phyloP scores from a whole-genome alignment of 2,329 filamentous ascomycete genomes.

The Cladosporium sp. region DNA sequence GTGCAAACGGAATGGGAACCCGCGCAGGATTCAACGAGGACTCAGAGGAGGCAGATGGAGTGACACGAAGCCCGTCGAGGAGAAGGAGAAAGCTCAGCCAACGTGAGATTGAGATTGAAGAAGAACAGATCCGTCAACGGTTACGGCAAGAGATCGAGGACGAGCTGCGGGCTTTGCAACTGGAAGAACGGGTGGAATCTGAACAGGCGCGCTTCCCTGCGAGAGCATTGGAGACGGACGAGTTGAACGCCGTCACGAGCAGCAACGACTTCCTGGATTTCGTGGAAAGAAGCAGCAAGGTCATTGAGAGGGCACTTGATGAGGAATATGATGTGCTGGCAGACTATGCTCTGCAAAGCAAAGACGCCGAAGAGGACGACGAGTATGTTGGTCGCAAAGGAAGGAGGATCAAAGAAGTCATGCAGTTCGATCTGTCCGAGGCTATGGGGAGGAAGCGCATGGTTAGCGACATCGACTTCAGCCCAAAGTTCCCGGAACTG shows the following conservation, averaged over 20 bases:
- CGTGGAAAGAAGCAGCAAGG: slow-evolving; percentile 91
- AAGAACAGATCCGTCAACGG: slow-evolving; percentile 84
- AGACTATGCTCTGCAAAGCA: slow-evolving; percentile 82
- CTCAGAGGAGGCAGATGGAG: slow-evolving; percentile 55
- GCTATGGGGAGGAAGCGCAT: slow-evolving; percentile 97
- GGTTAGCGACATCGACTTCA: slow-evolving; percentile 94
- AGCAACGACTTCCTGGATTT: slow-evolving; percentile 95
- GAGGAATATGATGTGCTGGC: slow-evolving; percentile 95
- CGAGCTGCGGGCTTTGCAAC: slow-evolving; percentile 70
- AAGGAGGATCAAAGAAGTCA: slow-evolving; percentile 76
- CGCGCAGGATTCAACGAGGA: slow-evolving; percentile 53
- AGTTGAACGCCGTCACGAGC: slow-evolving; percentile 82
- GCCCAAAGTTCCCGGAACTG: slow-evolving; percentile 84
- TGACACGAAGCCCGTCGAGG: slow-evolving; percentile 47
- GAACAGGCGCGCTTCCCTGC: slow-evolving; percentile 63
- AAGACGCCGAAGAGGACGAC: slow-evolving; percentile 65
- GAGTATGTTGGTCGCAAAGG: slow-evolving; percentile 69
- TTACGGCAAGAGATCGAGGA: slow-evolving; percentile 89
- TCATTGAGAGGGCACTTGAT: slow-evolving; percentile 91
- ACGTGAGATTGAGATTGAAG: slow-evolving; percentile 67
- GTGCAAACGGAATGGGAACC: slow-evolving; percentile 77
- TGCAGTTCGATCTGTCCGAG: slow-evolving; percentile 78
- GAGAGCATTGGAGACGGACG: slow-evolving; percentile 75
- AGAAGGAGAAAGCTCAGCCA: slow-evolving; percentile 72
- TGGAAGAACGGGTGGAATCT: slow-evolving; percentile 42